Conservation (phyloP, 345 rosid genomes). For the Populus pruinosa region DNA sequence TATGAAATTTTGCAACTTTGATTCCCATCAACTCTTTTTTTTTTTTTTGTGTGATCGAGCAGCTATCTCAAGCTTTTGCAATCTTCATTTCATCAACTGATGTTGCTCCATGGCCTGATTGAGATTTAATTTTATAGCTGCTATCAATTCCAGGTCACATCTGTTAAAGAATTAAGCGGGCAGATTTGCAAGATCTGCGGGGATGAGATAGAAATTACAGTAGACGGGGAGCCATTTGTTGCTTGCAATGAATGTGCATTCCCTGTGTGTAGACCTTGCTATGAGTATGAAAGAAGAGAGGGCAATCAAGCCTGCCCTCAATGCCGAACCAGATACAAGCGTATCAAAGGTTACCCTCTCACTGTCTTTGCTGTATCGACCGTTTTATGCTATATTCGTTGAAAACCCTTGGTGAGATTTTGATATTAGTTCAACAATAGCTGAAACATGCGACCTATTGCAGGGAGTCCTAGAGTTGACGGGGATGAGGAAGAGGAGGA, state of each 20-base stretch:
- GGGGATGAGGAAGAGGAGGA: conserved; percentile 78
- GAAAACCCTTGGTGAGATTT: neutral
- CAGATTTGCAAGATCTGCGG: conserved; percentile 92
- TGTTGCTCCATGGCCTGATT: neutral
- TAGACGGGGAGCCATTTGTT: conserved; percentile 79
- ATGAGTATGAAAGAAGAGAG: conserved; percentile 87
- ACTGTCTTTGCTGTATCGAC: neutral
- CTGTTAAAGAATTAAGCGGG: conserved; percentile 65
- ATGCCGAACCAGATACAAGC: conserved; percentile 86
- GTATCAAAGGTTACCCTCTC: conserved; percentile 58
- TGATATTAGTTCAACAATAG: neutral
- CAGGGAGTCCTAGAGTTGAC: conserved; percentile 62
- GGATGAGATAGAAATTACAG: conserved; percentile 70
- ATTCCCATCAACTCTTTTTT: neutral
- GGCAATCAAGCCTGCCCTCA: conserved; percentile 95
- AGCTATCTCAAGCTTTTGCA: conserved; percentile 1
- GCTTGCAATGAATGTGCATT: conserved; percentile 98
- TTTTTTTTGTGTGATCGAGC: neutral
- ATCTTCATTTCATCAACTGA: neutral
- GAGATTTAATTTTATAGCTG: conserved; percentile 12
- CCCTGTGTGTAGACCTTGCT: conserved; percentile 90
- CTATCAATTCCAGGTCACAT: conserved; percentile 47
- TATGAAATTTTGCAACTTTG: conserved; percentile 16
- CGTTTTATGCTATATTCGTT: neutral
- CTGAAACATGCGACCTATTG: conserved; percentile 17